Evolutionary conservation across 179 eudicot genomes (phyloP), one percentile per base, ranked within the genome.

Genomic region (Camellia oleifera): DNA sequence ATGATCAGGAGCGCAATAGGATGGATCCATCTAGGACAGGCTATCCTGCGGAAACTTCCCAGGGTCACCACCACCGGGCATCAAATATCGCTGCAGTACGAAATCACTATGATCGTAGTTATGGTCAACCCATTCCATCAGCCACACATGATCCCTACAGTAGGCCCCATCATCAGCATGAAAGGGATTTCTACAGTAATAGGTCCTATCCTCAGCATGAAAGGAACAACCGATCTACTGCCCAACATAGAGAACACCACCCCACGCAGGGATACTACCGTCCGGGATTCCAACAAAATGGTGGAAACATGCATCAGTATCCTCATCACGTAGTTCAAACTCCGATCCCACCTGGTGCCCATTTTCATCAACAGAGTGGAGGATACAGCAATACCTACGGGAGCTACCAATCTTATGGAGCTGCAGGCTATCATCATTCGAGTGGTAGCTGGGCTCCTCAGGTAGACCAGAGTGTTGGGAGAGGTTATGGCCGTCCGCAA

Each of bases 401-500:
- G 54, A 77, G 74, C 73, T 64, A 85, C 73, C 89, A 88, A 84
- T 67, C 87, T 9, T 80, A 80, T 32, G 88, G 89, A 13, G 84
- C 73, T 62, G 86, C 87, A 61, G 84, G 80, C 67, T 85, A 88
- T 83, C 77, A 46, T 68, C 85, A 86, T 75, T 80, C 77, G 80
- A 85, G 83, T 69, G 90, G 88, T 73, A 82, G 82, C 13, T 77
- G 71, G 81, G 77, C 61, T 26, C 84, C 81, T 40, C 53, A 6
- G 12, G 86, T 77, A 12, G 80, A 78, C 67, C 86, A 67, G 10
- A 74, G 77, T 53, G 79, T 57, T 54, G 86, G 82, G 46, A 72
- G 92, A 85, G 91, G 89, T 44, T 82, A 84, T 57, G 79, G 82
- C 63, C 80, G 75, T 74, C 84, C 91, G 1, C 87, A 78, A 69